Percentiles rank a stretch among this genome's conserved stretches.
Evolutionary conservation across 768 basidiomycete genomes (phyloP).

Genomic region (Boletus rubescentipes): DNA sequence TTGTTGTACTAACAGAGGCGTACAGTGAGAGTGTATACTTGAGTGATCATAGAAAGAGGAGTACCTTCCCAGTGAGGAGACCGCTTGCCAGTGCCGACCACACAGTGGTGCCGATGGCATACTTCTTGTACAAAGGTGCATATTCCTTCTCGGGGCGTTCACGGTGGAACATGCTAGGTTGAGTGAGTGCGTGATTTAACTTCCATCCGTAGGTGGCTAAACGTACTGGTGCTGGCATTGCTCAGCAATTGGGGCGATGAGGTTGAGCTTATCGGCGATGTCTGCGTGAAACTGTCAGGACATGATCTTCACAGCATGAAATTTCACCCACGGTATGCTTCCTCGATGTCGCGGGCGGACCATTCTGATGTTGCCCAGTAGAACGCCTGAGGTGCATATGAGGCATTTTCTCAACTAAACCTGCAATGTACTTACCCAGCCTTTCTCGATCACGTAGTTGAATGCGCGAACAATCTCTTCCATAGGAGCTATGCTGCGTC

Average conservation of each 20-base stretch:
- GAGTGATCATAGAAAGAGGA: neutral
- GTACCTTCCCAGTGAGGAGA: slow-evolving; percentile 52
- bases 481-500: slow-evolving; percentile 35
- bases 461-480: slow-evolving; percentile 62
- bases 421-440: slow-evolving; percentile 34
- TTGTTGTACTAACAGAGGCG: slow-evolving; percentile 40
- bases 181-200: neutral
- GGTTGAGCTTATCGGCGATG: slow-evolving; percentile 49
- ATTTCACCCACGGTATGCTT: slow-evolving; percentile 37
- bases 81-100: slow-evolving; percentile 59
- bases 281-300: slow-evolving; percentile 25
- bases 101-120: slow-evolving; percentile 48
- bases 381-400: slow-evolving; percentile 29
- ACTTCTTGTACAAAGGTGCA: slow-evolving; percentile 44
- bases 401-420: neutral
- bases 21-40: neutral
- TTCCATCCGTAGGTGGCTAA: neutral
- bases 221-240: slow-evolving; percentile 49
- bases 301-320: neutral
- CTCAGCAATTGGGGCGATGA: slow-evolving; percentile 51
- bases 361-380: slow-evolving; percentile 58
- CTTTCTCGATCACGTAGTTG: slow-evolving; percentile 50
- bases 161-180: slow-evolving; percentile 48
- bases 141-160: slow-evolving; percentile 57
- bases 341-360: slow-evolving; percentile 50